Base-by-base conservation (phyloP, 768 basidiomycete genomes). In the Pisolithus orientalis region DNA sequence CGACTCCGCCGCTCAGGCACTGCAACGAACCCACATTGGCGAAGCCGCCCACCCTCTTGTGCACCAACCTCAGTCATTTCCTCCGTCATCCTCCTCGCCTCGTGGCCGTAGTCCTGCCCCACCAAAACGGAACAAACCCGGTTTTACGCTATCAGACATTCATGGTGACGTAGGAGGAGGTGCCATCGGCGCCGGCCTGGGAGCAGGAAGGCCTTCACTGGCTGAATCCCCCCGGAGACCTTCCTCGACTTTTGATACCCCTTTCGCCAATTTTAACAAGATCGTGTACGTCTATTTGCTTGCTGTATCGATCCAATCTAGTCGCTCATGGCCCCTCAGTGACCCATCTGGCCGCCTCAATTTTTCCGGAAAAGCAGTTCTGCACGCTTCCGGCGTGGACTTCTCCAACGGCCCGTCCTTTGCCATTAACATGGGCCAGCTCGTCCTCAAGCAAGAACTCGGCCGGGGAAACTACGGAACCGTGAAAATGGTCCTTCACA, bases 391-490 rank as follows among this genome's bases (percentile, higher is more conserved):
- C 24, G 96, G 96, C 51, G 86, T 88, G 38, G 82, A 88, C 59
- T 99, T 99, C 67, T 85, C 84, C 28, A 92, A 84, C 58, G 96
- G 96, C 42, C 80, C 87, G 40, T 91, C 87, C 8, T 96, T 91
- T 68, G 77, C 83, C 50, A 96, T 99, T 72, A 95, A 92, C 70
- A 95, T 95, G 95, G 80, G 82, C 53, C 87, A 98, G 65, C 80
- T 99, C 51, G 79, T 89, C 53, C 79, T 98, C 52, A 78, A 88
- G 54, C 94, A 97, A 62, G 96, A 98, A 69, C 80, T 98, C 49
- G 96, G 96, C 32, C 85, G 85, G 62, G 96, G 96, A 32, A 96
- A 96, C 68, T 98, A 98, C 62, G 96, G 96, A 40, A 95, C 94
- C 2, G 96, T 99, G 4, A 94, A 94, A 75, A 91, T 89, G 67